Base-by-base conservation (phyloP, 768 basidiomycete genomes). In the Tubosaeta sp. region DNA sequence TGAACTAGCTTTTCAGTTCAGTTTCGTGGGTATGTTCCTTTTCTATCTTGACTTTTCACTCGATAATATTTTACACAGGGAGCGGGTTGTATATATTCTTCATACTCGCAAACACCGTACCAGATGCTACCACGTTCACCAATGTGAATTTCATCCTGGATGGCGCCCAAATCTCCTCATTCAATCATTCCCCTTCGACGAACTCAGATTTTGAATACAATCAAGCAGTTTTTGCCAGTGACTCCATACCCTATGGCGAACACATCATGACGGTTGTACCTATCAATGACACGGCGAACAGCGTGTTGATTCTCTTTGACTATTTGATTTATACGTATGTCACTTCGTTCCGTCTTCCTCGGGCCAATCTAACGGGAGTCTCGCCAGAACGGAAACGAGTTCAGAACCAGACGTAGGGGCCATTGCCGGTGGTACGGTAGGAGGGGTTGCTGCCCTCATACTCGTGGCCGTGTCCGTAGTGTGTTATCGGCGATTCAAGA, bases 1-100 rank as follows among this genome's bases (percentile, higher is more conserved):
- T 42, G 3, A 2, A 7, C 41, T 22, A 42, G 2, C 9, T 3
- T 40, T 63, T 8, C 8, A 51, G 6, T 51, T 63, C 32, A 41
- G 45, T 12, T 62, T 57, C 21, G 51, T 27, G 30, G 61, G 61
- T 49, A 16, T 10, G 52, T n/a, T 16, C 9, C 9, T 0, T 16
- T 6, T 0, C 30, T 10, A 10, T 38, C 36, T 38, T 21, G 36
- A 38, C 36, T n/a, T 21, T 19, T 43, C 9, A 22, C 6, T 1
- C 9, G 8, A 9, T 27, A 27, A 27, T 27, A 8, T 3, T 21
- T 9, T 19, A 39, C 29, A 38, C 49, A 62, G 54, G 60, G 22
- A 62, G 30, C 6, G 57, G 34, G 1, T 1, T 62, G 19, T 62
- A 59, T 14, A 48, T 61, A 43, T 62, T 50, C 34, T 59, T 63